Conservation (phyloP, 306 rosid species). For the Cicer bijugum region DNA sequence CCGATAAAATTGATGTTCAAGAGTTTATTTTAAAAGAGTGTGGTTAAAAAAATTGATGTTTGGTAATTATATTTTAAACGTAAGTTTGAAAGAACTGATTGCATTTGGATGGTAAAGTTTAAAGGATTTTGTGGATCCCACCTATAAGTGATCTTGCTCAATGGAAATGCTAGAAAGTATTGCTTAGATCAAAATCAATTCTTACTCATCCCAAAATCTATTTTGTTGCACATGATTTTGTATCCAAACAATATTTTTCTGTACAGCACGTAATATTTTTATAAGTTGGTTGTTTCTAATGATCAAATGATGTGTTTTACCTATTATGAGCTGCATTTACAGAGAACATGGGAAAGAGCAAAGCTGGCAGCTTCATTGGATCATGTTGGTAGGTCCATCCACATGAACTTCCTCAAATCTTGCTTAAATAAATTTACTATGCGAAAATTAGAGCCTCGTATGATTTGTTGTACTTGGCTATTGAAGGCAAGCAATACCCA, state of each 20-base stretch:
- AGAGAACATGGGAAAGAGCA: slow-evolving; percentile 99
- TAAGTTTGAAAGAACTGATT: neutral
- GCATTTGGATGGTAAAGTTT: neutral
- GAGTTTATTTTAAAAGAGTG: neutral
- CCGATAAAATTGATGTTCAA: neutral
- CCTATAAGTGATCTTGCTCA: neutral
- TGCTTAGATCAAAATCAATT: slow-evolving; percentile 2
- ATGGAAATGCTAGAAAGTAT: neutral
- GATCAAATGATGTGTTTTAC: slow-evolving; percentile 27
- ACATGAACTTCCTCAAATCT: slow-evolving; percentile 39
- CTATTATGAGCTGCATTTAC: slow-evolving; percentile 41
- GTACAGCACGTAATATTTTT: neutral
- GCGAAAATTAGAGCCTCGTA: neutral
- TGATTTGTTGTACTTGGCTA: slow-evolving; percentile 2
- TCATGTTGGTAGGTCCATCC: slow-evolving; percentile 72
- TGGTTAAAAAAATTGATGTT: neutral
- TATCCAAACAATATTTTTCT: neutral
- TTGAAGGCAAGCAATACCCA: slow-evolving; percentile 7
- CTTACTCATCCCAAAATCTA: neutral
- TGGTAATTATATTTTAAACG: neutral
- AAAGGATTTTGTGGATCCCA: neutral
- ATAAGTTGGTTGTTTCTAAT: neutral
- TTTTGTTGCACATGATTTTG: neutral
- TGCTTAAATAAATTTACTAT: slow-evolving; percentile 20
- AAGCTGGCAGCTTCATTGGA: slow-evolving; percentile 85